Evolutionary conservation across 805 yeast species (phyloP).

Genomic region (Clavispora vitiphila): DNA sequence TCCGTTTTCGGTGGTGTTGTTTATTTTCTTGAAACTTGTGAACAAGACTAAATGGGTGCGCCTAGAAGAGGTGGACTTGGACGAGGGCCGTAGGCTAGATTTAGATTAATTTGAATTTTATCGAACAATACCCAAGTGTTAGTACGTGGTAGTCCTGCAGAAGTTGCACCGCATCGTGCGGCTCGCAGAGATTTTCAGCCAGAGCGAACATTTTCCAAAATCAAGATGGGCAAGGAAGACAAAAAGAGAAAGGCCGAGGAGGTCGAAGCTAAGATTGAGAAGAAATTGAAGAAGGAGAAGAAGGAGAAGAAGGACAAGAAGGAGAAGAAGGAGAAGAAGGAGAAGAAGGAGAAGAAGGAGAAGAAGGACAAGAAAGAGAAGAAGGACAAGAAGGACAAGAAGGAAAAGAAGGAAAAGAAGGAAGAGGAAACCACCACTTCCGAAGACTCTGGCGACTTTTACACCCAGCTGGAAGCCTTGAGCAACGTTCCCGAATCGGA

Average conservation of each 20-base stretch:
- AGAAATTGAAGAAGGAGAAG: slow-evolving; percentile 20
- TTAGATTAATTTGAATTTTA: slow-evolving; percentile 6
- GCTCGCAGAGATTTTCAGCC: slow-evolving; percentile 6
- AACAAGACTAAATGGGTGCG: slow-evolving; percentile 40
- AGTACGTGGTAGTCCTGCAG: slow-evolving; percentile 1
- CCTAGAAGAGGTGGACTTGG: slow-evolving; percentile 44
- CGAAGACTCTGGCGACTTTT: slow-evolving; percentile 17
- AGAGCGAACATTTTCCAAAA: background rate
- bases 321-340: slow-evolving; percentile 37
- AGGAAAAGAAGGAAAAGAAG: slow-evolving; percentile 18
- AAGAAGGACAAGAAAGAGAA: slow-evolving; percentile 16
- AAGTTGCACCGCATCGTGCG: slow-evolving; percentile 8
- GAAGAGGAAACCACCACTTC: slow-evolving; percentile 19
- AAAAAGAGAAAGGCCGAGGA: slow-evolving; percentile 24
- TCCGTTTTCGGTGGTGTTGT: slow-evolving; percentile 49
- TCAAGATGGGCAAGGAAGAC: slow-evolving; percentile 21
- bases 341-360: slow-evolving; percentile 30
- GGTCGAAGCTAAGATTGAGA: slow-evolving; percentile 26
- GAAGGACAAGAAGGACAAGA: slow-evolving; percentile 13
- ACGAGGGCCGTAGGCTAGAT: slow-evolving; percentile 46
- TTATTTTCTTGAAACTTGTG: slow-evolving; percentile 31
- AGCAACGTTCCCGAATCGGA: slow-evolving; percentile 46
- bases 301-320: slow-evolving; percentile 20
- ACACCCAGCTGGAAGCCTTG: slow-evolving; percentile 37
- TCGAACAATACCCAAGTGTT: too few relatives aligned